Evolutionary conservation across 768 basidiomycete genomes (phyloP).

Genomic region (Rhizopogon sp.): DNA sequence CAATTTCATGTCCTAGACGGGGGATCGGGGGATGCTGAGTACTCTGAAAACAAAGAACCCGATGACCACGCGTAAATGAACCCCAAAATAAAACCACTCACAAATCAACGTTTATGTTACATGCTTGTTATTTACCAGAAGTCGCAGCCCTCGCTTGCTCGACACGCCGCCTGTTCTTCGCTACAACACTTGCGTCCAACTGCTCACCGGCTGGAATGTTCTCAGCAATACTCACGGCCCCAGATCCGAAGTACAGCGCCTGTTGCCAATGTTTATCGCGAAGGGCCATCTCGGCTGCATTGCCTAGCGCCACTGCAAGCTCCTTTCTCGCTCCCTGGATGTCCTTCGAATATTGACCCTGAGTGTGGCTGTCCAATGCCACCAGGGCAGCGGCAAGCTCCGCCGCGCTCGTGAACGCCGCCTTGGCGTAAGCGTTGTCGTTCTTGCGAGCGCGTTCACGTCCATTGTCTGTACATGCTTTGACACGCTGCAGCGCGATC

Average conservation of each 20-base stretch:
- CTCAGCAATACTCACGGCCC: conserved; percentile 16
- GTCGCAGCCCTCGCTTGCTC: conserved; percentile 8
- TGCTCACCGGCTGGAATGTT: conserved; percentile 10
- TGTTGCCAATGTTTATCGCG: conserved; percentile 11
- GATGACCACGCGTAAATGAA: neutral
- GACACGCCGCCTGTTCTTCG: conserved; percentile 21
- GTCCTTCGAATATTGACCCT: conserved; percentile 16
- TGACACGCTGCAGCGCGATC: conserved; percentile 16
- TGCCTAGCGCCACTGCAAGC: conserved; percentile 26
- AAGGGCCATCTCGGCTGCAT: conserved; percentile 33
- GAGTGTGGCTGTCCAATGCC: conserved; percentile 23
- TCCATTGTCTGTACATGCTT: conserved; percentile 15
- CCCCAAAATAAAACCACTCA: neutral
- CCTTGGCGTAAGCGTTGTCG: conserved; percentile 16
- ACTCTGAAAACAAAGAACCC: neutral
- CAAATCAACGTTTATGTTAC: neutral
- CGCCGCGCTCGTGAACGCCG: conserved; percentile 23
- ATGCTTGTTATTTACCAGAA: neutral
- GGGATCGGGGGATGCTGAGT: neutral
- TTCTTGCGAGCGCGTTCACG: conserved; percentile 12
- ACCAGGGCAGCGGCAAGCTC: conserved; percentile 29
- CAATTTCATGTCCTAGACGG: neutral
- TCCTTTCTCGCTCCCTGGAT: conserved; percentile 22
- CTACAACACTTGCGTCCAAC: conserved; percentile 10
- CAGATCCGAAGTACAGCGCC: conserved; percentile 22